These are phyloP conservation scores for Neurospora pannonica DNA, from an alignment of 495 filamentous ascomycete species.

Conservation along the genomic window DNA sequence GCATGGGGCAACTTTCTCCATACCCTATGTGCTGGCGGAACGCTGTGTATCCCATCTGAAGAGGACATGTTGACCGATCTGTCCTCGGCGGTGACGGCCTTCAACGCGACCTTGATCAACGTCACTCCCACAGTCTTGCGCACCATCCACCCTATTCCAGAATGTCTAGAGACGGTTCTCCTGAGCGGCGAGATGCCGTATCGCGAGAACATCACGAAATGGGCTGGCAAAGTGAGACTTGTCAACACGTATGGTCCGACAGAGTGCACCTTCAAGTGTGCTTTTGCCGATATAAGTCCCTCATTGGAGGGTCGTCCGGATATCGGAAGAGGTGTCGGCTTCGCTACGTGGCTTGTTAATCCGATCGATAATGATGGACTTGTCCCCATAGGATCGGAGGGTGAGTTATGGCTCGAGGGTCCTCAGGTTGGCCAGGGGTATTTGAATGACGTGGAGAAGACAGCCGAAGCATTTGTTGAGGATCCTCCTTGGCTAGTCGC, in stretches of 20 bases:
- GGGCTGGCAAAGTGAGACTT: conserved; percentile 13
- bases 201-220: conserved; percentile 5
- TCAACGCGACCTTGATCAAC: conserved; percentile 12
- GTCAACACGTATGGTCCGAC: conserved; percentile 27
- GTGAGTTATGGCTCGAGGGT: conserved; percentile 74
- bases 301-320: background rate
- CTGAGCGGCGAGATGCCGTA: conserved; percentile 32
- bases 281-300: background rate
- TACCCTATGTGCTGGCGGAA: conserved; percentile 35
- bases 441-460: conserved; percentile 58
- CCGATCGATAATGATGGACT: conserved; percentile 44
- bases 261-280: conserved; percentile 14
- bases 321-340: conserved; percentile 1
- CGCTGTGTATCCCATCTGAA: conserved; percentile 26
- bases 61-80: conserved; percentile 17
- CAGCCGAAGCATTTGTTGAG: conserved; percentile 38
- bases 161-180: background rate
- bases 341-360: conserved; percentile 46
- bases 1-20: conserved; percentile 47
- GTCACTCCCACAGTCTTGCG: conserved; percentile 42
- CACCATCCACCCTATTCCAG: conserved; percentile 13
- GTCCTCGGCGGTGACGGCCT: conserved; percentile 3
- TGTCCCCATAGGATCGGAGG: conserved; percentile 58
- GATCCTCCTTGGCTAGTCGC: conserved; percentile 5
- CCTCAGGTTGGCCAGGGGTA: conserved; percentile 47